phyloP scores from a whole-genome alignment of 805 yeast species.

The Hanseniaspora thailandica region DNA sequence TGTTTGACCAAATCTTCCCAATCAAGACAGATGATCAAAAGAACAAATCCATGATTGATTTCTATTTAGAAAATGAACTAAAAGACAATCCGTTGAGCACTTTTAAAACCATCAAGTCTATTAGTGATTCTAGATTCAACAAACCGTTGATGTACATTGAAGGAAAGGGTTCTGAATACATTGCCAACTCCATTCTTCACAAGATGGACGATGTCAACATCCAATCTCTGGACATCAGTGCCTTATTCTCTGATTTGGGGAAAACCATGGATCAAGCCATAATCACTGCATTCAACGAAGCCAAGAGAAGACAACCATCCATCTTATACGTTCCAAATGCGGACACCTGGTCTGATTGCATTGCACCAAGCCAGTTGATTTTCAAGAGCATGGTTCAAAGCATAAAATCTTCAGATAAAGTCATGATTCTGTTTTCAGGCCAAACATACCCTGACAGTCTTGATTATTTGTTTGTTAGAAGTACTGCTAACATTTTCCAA shows the following conservation, averaged over 20 bases:
- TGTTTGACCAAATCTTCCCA: constrained; percentile 53
- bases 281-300: constrained; percentile 76
- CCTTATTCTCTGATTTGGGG: constrained; percentile 64
- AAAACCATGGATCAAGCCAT: constrained; percentile 73
- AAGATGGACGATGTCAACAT: constrained; percentile 80
- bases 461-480: constrained; percentile 44
- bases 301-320: constrained; percentile 79
- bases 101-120: constrained; percentile 45
- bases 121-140: constrained; percentile 53
- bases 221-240: constrained; percentile 72
- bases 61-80: constrained; percentile 25
- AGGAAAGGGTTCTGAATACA: constrained; percentile 80
- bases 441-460: constrained; percentile 47
- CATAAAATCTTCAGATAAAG: constrained; percentile 57
- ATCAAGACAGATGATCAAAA: constrained; percentile 21
- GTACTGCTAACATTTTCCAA: constrained; percentile 32
- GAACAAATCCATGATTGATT: constrained; percentile 26
- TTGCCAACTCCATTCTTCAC: constrained; percentile 71
- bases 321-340: constrained; percentile 73
- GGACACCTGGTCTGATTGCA: constrained; percentile 67
- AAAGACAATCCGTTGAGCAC: constrained; percentile 44
- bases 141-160: constrained; percentile 67
- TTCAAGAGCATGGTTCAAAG: constrained; percentile 51
- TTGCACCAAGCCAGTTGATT: constrained; percentile 48
- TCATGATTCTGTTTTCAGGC: constrained; percentile 40